Conservation (phyloP, 1,139 yeast genomes). For the Wickerhamiella infanticola region DNA sequence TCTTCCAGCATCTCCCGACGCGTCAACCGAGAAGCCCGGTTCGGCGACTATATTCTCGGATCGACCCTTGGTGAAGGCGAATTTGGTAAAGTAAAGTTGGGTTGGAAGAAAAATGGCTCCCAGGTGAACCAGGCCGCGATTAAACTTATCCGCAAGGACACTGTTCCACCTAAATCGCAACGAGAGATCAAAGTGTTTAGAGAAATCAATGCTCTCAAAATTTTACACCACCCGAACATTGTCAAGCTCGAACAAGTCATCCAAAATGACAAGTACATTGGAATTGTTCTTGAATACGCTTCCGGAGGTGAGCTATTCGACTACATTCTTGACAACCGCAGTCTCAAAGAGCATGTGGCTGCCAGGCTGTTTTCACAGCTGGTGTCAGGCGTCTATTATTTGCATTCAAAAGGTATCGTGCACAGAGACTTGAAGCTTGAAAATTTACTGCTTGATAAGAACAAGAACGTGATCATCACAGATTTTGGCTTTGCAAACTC, state of each 20-base stretch:
- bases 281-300: conserved; percentile 90
- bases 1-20: conserved; percentile 17
- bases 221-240: conserved; percentile 83
- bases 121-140: conserved; percentile 75
- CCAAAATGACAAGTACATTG: conserved; percentile 88
- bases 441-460: conserved; percentile 60
- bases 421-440: conserved; percentile 65
- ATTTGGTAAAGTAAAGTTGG: conserved; percentile 93
- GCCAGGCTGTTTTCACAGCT: conserved; percentile 83
- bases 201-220: conserved; percentile 80
- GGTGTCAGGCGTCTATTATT: conserved; percentile 83
- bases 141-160: conserved; percentile 74
- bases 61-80: conserved; percentile 97
- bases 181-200: conserved; percentile 80
- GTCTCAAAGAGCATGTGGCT: conserved; percentile 73
- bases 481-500: conserved; percentile 91
- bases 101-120: conserved; percentile 74
- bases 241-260: conserved; percentile 83
- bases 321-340: conserved; percentile 73
- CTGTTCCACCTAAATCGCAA: conserved; percentile 57
- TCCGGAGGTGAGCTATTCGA: conserved; percentile 96
- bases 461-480: conserved; percentile 61
- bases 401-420: conserved; percentile 70
- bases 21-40: conserved; percentile 25
- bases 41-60: conserved; percentile 80